Percentiles rank a stretch among this genome's conserved stretches.
Conservation (phyloP, 352 stramenopile genomes). For the Globisporangium perplexum region DNA sequence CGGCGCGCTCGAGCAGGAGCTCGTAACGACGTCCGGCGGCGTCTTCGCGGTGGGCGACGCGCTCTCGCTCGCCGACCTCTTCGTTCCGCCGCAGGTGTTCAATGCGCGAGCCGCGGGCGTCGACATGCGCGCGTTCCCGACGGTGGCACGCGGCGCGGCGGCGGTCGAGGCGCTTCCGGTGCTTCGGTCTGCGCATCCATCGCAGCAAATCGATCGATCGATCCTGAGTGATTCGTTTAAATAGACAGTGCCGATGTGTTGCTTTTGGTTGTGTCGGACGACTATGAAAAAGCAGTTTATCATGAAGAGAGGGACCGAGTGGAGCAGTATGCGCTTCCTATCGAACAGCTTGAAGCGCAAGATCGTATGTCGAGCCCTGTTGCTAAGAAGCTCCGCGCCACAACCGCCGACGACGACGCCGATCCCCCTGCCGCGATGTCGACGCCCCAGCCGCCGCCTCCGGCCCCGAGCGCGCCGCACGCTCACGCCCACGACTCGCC, state of each 20-base stretch:
- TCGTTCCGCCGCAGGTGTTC: slow-evolving; percentile 92
- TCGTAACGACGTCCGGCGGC: slow-evolving; percentile 34
- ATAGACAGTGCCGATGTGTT: too few species aligned
- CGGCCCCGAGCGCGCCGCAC: neutral
- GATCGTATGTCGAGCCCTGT: neutral
- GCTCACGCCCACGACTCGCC: neutral
- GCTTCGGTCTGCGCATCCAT: slow-evolving; percentile 70
- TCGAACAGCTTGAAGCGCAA: neutral
- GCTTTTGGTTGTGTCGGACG: too few species aligned
- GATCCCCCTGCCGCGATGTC: neutral
- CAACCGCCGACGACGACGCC: neutral
- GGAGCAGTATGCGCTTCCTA: neutral
- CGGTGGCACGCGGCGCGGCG: slow-evolving; percentile 68
- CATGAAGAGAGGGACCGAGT: neutral
- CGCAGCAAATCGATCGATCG: too few species aligned
- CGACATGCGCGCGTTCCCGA: slow-evolving; percentile 85
- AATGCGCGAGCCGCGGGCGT: slow-evolving; percentile 87
- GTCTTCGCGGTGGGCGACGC: slow-evolving; percentile 70
- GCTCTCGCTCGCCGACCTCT: slow-evolving; percentile 87
- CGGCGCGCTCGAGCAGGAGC: slow-evolving; percentile 61
- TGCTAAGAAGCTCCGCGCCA: neutral
- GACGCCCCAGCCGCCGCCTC: neutral
- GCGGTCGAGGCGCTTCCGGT: slow-evolving; percentile 60
- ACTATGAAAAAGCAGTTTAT: neutral
- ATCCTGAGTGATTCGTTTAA: too few species aligned